Conservation (phyloP, 108 stramenopile genomes). For the Cyclotella cryptica region DNA sequence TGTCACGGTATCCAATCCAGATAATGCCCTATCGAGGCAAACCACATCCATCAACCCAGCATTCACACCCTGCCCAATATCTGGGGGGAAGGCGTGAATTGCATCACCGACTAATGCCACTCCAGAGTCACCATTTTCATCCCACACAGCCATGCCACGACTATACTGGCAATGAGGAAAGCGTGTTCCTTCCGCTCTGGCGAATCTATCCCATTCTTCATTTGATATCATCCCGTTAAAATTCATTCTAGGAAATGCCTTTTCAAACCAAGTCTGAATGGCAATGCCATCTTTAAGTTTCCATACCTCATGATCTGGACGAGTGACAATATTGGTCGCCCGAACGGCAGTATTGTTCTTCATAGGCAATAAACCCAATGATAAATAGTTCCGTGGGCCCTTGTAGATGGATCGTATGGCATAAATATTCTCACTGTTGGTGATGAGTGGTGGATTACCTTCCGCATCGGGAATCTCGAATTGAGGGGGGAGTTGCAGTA, state of each 20-base stretch:
- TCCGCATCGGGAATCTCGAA: conserved; percentile 21
- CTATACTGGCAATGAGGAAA: conserved; percentile 70
- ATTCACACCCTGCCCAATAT: conserved; percentile 92
- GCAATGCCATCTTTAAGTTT: conserved; percentile 51
- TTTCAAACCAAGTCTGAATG: conserved; percentile 57
- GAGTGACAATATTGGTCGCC: conserved; percentile 66
- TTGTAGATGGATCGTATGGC: conserved; percentile 33
- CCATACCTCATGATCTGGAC: conserved; percentile 71
- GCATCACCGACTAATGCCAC: conserved; percentile 87
- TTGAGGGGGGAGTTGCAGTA: conserved; percentile 66
- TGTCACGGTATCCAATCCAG: conserved; percentile 30
- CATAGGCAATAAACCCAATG: conserved; percentile 66
- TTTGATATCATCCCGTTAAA: conserved; percentile 42
- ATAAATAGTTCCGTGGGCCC: conserved; percentile 32
- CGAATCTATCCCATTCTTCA: conserved; percentile 77
- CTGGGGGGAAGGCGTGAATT: conserved; percentile 87
- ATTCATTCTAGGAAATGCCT: conserved; percentile 69
- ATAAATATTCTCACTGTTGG: conserved; percentile 32
- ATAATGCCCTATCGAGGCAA: conserved; percentile 56
- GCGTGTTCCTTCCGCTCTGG: conserved; percentile 58
- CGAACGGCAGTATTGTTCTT: conserved; percentile 57
- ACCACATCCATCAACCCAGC: conserved; percentile 85
- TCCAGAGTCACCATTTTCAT: conserved; percentile 38
- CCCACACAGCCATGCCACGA: conserved; percentile 51
- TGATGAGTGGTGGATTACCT: conserved; percentile 18